Evolutionary conservation across 768 basidiomycete genomes (phyloP), one percentile per base, ranked within the genome.

Genomic region (Suillus americanus): DNA sequence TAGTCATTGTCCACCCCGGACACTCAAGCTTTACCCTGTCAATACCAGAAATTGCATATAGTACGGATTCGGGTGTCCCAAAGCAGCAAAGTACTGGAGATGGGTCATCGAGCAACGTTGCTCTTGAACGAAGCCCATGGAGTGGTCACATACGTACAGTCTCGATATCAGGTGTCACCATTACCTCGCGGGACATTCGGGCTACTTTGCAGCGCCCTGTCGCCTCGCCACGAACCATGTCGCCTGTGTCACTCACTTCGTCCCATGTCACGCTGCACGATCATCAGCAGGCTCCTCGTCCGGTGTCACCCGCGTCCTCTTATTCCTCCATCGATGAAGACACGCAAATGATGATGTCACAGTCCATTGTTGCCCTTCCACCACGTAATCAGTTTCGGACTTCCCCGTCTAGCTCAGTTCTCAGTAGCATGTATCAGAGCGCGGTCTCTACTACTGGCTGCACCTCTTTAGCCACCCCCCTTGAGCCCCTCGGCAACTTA

Each of bases 401-500:
- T 8, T 86, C 81, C n/a, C 79, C 82, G 20, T 68, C 79, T 56
- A 77, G 74, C 45, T 87, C 88, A 23, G 76, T 83, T 56, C 75
- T 82, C 6, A 86, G 85, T 68, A 93, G 88, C 76, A 85, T 94
- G 82, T 95, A 94, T 72, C 84, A 90, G 68, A 94, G 92, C 68
- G 89, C 89, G 5, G 68, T 90, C 25, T 89, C 89, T 12, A 66
- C 70, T 20, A 41, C 56, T 55, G 54, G 69, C 37, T 30, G 41
- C n/a, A n/a, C n/a, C 33, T 40, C 51, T 61, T 10, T 23, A 63
- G 55, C 16, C 14, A 48, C 62, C 64, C 55, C 8, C 20, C 28
- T 40, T n/a, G 61, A 63, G 28, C 33, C 56, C 40, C 53, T 54
- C 13, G 13, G 16, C 50, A 12, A 54, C 46, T 56, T 64, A 41